Percentiles rank a stretch among this genome's conserved stretches.
These are phyloP conservation scores for Leishmania tarentolae DNA, from an alignment of 208 protist genomes.

Conservation along the genomic window DNA sequence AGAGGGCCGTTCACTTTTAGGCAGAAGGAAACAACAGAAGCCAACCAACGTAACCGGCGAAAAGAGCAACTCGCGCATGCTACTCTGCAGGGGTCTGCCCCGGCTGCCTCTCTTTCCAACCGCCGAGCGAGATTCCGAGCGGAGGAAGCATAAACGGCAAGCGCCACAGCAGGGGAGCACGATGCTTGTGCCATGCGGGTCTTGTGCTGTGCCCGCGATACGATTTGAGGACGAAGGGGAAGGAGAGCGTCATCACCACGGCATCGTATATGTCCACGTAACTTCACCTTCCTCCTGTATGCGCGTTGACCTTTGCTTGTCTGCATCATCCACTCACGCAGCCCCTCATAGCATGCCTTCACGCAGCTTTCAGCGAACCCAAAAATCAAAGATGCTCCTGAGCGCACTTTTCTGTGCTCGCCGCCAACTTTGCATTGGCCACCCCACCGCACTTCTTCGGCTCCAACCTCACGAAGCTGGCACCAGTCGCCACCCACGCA, in stretches of 20 bases:
- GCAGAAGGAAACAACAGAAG: not conserved
- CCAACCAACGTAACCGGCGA: no score
- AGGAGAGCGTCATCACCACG: not conserved
- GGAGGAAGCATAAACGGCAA: not conserved
- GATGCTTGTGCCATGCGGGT: not conserved
- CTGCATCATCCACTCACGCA: not conserved
- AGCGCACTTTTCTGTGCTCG: not conserved
- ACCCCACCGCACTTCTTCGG: not conserved
- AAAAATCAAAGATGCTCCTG: not conserved
- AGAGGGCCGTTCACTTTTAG: not conserved
- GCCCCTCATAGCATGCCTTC: not conserved
- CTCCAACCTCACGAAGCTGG: not conserved
- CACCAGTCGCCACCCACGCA: constrained; percentile 3
- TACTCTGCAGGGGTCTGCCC: not conserved
- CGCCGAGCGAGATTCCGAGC: not conserved
- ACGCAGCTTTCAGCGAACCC: not conserved
- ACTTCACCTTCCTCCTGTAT: not conserved
- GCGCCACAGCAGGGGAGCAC: not conserved
- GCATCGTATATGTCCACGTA: not conserved
- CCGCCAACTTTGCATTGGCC: not conserved
- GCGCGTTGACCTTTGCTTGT: not conserved
- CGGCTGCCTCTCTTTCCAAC: not conserved
- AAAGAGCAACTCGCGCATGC: not conserved
- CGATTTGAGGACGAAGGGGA: not conserved
- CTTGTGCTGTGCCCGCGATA: not conserved